Conservation (phyloP, 164 flowering plant genomes). For the Nymphaea colorata region DNA sequence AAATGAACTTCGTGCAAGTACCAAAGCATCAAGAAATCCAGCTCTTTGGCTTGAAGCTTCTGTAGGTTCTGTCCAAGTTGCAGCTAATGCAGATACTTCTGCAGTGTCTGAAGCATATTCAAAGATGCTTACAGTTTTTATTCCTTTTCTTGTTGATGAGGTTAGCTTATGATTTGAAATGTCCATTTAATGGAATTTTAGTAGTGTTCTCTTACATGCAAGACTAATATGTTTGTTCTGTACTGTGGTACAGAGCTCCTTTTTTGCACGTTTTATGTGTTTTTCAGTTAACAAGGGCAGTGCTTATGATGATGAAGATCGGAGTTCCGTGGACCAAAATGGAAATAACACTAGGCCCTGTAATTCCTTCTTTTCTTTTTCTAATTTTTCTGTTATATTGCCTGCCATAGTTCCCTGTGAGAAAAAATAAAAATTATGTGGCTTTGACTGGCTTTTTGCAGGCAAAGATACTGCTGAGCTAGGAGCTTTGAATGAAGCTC, state of each 20-base stretch:
- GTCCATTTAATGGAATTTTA: too few species aligned
- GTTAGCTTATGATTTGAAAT: slow-evolving; percentile 16
- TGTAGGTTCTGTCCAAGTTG: slow-evolving; percentile 53
- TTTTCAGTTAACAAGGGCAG: slow-evolving; percentile 53
- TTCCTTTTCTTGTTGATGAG: slow-evolving; percentile 98
- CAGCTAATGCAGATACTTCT: slow-evolving; percentile 70
- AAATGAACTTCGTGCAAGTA: slow-evolving; percentile 98
- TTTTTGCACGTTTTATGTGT: slow-evolving; percentile 99
- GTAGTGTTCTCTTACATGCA: not conserved
- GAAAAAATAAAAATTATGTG: too few species aligned
- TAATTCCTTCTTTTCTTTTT: slow-evolving; percentile 12
- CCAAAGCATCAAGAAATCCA: slow-evolving; percentile 85
- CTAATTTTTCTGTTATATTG: not conserved
- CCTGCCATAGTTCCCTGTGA: too few species aligned
- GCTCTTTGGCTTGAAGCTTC: slow-evolving; percentile 94
- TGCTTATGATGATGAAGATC: slow-evolving; percentile 61
- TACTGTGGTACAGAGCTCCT: slow-evolving; percentile 61
- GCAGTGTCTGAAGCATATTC: slow-evolving; percentile 92
- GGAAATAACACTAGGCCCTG: slow-evolving; percentile 69
- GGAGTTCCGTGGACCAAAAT: slow-evolving; percentile 90
- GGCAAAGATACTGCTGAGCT: slow-evolving; percentile 64
- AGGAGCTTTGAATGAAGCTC: slow-evolving; percentile 73
- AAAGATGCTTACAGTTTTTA: slow-evolving; percentile 89
- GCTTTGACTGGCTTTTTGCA: slow-evolving; percentile 15
- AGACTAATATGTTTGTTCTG: not conserved